A percentile compares a stretch with the other conserved stretches of the same genome.
Conservation (phyloP, 148 eudicot species). For the Selenicereus undatus region DNA sequence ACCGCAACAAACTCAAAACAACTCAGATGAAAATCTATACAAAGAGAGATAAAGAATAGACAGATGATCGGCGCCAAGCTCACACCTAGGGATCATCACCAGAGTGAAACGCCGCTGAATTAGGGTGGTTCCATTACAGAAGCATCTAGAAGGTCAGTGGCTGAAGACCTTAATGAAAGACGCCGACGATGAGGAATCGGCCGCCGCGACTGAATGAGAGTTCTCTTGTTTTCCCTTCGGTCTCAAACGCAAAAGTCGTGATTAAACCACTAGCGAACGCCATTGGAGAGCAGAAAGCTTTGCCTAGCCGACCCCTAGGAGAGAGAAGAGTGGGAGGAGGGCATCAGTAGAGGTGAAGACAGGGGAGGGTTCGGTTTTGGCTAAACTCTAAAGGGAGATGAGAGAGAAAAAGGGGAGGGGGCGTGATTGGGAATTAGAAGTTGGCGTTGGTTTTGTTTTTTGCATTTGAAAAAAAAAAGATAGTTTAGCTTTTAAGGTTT, state of each 20-base stretch:
- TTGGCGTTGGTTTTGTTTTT: too few relatives aligned
- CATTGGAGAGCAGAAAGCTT: conserved; percentile 30
- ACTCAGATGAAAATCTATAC: neutral
- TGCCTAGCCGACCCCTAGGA: neutral
- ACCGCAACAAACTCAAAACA: neutral
- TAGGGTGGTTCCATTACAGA: conserved; percentile 10
- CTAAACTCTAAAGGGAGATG: neutral
- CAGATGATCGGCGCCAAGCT: conserved; percentile 39
- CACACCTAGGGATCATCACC: conserved; percentile 33
- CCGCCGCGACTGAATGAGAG: conserved; percentile 34
- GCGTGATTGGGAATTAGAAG: neutral
- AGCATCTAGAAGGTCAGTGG: conserved; percentile 5
- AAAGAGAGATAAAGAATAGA: conserved; percentile 2
- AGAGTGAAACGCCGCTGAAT: conserved; percentile 18
- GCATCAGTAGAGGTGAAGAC: conserved; percentile 15
- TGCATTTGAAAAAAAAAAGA: too few relatives aligned
- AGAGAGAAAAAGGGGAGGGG: conserved; percentile 10
- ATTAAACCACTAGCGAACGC: conserved; percentile 51
- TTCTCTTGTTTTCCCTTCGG: too few relatives aligned
- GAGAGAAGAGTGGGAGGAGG: conserved; percentile 8
- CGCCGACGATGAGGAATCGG: neutral
- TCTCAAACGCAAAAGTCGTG: conserved; percentile 57
- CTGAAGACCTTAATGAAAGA: conserved; percentile 30
- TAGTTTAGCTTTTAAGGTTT: too few relatives aligned
- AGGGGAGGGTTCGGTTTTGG: neutral